Evolutionary conservation across 257 asterid species (phyloP).

Genomic region (Solanum raphanifolium): DNA sequence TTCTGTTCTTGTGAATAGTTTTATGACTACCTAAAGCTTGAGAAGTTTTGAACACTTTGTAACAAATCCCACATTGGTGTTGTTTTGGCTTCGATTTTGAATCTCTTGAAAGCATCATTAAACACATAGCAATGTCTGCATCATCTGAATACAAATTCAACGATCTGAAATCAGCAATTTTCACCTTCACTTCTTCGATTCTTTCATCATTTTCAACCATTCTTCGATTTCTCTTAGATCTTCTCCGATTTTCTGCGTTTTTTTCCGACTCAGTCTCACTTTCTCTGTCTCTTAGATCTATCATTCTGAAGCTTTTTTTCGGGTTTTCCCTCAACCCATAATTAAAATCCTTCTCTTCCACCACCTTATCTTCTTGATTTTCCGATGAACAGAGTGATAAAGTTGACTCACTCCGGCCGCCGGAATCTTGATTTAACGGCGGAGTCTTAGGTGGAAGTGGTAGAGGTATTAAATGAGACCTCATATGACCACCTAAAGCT

Average conservation of each 20-base stretch:
- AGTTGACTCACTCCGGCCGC: conserved; percentile 18
- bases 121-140: conserved; percentile 48
- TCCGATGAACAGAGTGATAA: conserved; percentile 21
- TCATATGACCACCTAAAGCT: conserved; percentile 74
- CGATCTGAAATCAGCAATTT: conserved; percentile 9
- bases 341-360: conserved; percentile 3
- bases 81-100: neutral
- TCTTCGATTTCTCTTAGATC: conserved; percentile 21
- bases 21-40: conserved; percentile 32
- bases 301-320: conserved; percentile 21
- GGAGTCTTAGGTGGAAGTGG: conserved; percentile 48
- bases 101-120: conserved; percentile 60
- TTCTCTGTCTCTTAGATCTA: conserved; percentile 23
- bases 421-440: conserved; percentile 1
- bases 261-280: conserved; percentile 26
- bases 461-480: conserved; percentile 44
- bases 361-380: neutral
- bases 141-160: conserved; percentile 24
- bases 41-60: conserved; percentile 22
- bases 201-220: neutral
- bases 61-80: conserved; percentile 25
- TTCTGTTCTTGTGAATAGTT: neutral
- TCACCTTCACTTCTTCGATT: neutral
- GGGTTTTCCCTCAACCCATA: conserved; percentile 22
- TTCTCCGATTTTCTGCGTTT: conserved; percentile 10